Conservation (phyloP, 768 basidiomycete genomes). For the Termitomyces sp. region DNA sequence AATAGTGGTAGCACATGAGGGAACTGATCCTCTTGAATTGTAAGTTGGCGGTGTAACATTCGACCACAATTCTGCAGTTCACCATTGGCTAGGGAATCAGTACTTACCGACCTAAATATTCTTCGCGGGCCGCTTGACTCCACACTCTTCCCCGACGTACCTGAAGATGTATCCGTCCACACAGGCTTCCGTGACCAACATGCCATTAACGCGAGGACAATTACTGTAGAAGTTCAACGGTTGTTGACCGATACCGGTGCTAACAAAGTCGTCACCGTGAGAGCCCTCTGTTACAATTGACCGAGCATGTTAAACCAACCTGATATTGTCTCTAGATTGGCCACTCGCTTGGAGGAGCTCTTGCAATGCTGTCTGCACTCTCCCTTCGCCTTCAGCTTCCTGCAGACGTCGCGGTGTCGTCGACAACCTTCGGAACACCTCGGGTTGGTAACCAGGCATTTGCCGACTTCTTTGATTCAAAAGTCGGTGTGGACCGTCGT, state of each 20-base stretch:
- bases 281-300: neutral
- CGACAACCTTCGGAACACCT: constrained; percentile 35
- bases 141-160: constrained; percentile 47
- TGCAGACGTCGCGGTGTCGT: constrained; percentile 24
- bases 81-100: constrained; percentile 30
- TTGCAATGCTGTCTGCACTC: constrained; percentile 38
- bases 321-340: constrained; percentile 21
- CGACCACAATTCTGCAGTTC: neutral
- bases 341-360: constrained; percentile 39
- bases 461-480: constrained; percentile 33
- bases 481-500: constrained; percentile 20
- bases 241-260: constrained; percentile 30
- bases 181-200: constrained; percentile 49
- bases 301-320: neutral
- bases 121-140: constrained; percentile 33
- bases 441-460: constrained; percentile 37
- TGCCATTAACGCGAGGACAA: constrained; percentile 27
- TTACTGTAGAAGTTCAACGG: constrained; percentile 38
- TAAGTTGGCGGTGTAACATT: constrained; percentile 15
- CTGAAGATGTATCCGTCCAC: constrained; percentile 39
- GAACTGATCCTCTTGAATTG: constrained; percentile 47
- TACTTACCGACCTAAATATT: constrained; percentile 44
- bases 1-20: constrained; percentile 49
- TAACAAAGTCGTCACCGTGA: constrained; percentile 13
- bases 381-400: constrained; percentile 35